These are phyloP conservation scores for Tylopilus plumbeoviolaceoides DNA, from an alignment of 768 basidiomycete genomes.

Conservation along the genomic window DNA sequence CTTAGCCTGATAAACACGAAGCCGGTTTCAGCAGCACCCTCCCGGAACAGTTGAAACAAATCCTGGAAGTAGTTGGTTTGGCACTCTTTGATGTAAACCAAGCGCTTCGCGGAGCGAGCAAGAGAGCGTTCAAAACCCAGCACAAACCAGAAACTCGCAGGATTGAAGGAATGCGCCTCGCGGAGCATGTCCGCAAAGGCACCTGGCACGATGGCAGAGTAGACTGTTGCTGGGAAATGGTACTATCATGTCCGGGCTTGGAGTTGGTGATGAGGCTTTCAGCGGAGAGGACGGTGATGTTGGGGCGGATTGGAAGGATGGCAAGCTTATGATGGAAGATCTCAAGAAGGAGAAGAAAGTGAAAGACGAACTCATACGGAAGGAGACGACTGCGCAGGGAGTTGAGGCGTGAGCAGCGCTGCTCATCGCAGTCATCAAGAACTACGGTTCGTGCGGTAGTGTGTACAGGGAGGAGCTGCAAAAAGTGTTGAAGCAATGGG, in stretches of 20 bases:
- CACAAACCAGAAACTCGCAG: conserved; percentile 33
- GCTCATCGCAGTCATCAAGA: conserved; percentile 83
- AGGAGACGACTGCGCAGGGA: conserved; percentile 37
- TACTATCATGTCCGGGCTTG: conserved; percentile 82
- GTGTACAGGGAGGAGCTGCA: conserved; percentile 66
- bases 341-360: conserved; percentile 27
- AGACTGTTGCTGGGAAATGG: conserved; percentile 87
- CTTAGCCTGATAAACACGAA: conserved; percentile 27
- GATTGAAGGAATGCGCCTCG: conserved; percentile 35
- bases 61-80: conserved; percentile 72
- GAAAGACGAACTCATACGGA: conserved; percentile 29
- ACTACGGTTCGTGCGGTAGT: conserved; percentile 61
- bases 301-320: conserved; percentile 5
- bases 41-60: conserved; percentile 76
- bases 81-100: conserved; percentile 66
- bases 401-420: conserved; percentile 53
- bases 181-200: conserved; percentile 53
- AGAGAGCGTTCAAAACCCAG: conserved; percentile 37
- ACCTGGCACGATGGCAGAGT: conserved; percentile 84
- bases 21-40: conserved; percentile 82
- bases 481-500: conserved; percentile 79
- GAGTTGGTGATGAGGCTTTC: conserved; percentile 71
- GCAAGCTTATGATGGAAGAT: conserved; percentile 11
- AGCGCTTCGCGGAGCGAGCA: conserved; percentile 43
- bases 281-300: conserved; percentile 31